A percentile compares a stretch with the other conserved stretches of the same genome.
These are phyloP conservation scores for Talaromyces amestolkiae DNA, from an alignment of 2,329 filamentous ascomycete genomes.

Conservation along the genomic window DNA sequence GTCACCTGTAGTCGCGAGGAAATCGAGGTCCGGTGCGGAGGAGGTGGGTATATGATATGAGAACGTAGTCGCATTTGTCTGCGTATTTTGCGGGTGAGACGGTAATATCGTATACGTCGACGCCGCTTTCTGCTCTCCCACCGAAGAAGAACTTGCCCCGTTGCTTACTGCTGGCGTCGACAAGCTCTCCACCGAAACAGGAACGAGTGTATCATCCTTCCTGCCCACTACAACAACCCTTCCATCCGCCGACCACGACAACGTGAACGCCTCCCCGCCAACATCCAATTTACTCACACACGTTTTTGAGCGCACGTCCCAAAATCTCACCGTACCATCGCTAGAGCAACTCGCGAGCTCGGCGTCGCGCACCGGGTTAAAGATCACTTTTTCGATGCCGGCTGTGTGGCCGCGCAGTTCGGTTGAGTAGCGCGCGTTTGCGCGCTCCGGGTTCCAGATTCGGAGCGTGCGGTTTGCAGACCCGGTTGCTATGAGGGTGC, in stretches of 20 bases:
- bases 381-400: constrained; percentile 49
- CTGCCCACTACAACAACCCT: constrained; percentile 47
- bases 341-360: constrained; percentile 51
- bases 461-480: constrained; percentile 83
- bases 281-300: constrained; percentile 49
- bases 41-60: constrained; percentile 41
- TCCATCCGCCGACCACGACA: constrained; percentile 50
- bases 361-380: constrained; percentile 50
- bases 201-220: constrained; percentile 50
- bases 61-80: constrained; percentile 51
- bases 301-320: constrained; percentile 51
- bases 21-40: constrained; percentile 38
- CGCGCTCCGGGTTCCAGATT: constrained; percentile 74
- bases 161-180: constrained; percentile 32
- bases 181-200: constrained; percentile 43
- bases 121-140: constrained; percentile 12
- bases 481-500: constrained; percentile 80
- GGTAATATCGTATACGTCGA: constrained; percentile 40
- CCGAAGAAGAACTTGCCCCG: neutral
- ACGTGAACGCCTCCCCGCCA: constrained; percentile 50
- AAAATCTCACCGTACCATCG: constrained; percentile 51
- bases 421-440: constrained; percentile 47
- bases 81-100: constrained; percentile 45
- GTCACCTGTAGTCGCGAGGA: constrained; percentile 51
- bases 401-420: constrained; percentile 49